These are phyloP conservation scores for Alternaria sp. DNA, from an alignment of 2,329 filamentous ascomycete genomes.

Conservation along the genomic window DNA sequence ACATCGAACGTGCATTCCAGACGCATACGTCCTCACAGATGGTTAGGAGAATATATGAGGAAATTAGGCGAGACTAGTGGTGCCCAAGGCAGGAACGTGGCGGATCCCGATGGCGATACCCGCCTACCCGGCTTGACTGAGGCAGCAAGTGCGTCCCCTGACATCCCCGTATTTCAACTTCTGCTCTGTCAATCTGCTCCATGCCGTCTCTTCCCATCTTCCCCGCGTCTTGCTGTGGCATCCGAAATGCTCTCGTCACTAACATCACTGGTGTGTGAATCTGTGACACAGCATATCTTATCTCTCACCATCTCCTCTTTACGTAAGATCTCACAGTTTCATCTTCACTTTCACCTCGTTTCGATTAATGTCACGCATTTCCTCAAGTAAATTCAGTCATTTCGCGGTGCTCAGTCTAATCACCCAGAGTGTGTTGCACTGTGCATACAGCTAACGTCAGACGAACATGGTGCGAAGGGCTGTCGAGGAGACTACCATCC, in stretches of 20 bases:
- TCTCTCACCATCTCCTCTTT: background rate
- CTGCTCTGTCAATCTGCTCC: background rate
- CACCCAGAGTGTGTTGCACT: background rate
- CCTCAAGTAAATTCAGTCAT: rapidly evolving
- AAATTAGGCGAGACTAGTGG: no score
- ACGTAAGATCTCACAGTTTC: background rate
- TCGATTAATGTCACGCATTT: rapidly evolving
- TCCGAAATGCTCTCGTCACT: rapidly evolving
- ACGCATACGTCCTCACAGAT: background rate
- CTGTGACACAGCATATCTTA: background rate
- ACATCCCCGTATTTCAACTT: background rate
- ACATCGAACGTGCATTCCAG: background rate
- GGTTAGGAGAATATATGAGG: background rate
- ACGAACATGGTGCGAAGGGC: background rate
- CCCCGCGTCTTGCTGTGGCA: background rate
- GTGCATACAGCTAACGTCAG: background rate
- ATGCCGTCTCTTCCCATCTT: background rate
- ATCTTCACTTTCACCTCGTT: no score
- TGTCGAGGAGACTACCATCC: background rate
- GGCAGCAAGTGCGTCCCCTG: background rate
- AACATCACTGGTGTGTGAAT: background rate
- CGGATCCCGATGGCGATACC: background rate
- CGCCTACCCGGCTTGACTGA: background rate
- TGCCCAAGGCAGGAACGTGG: background rate
- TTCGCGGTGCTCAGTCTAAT: background rate